A percentile compares a stretch with the other conserved stretches of the same genome.
These are phyloP conservation scores for Edaphochlamys debaryana DNA, from an alignment of 139 green algal genomes.

Conservation along the genomic window DNA sequence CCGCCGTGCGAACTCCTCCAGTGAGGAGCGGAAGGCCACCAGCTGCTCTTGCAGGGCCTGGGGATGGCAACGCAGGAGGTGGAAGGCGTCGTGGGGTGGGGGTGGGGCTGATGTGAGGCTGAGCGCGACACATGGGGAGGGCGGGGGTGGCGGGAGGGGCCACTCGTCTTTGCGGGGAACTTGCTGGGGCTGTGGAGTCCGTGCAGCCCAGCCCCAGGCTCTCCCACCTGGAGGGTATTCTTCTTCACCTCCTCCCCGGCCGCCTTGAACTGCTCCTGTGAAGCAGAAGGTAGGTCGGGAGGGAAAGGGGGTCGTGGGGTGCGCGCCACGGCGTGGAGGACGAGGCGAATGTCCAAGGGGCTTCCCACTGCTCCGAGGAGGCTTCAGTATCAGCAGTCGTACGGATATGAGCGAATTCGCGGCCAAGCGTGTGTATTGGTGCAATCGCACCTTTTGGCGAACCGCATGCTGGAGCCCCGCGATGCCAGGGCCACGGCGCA, in stretches of 20 bases:
- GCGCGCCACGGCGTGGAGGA: no score
- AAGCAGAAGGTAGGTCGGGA: neutral
- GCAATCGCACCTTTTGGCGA: constrained; percentile 62
- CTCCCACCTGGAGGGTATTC: constrained; percentile 50
- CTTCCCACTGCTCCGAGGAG: no score
- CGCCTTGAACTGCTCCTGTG: constrained; percentile 63
- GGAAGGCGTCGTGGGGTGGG: neutral
- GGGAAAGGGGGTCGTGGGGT: neutral
- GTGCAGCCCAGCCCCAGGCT: no score
- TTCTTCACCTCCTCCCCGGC: constrained; percentile 73
- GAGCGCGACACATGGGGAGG: no score
- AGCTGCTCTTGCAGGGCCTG: constrained; percentile 73
- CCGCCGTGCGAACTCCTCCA: constrained; percentile 93
- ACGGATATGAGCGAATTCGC: no score
- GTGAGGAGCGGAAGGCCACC: constrained; percentile 72
- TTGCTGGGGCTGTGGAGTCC: no score
- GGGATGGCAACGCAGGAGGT: no score
- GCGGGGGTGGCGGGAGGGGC: no score
- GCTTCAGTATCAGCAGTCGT: no score
- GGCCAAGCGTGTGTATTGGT: no score
- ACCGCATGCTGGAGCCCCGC: constrained; percentile 69
- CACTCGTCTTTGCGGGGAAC: no score
- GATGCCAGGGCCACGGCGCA: constrained; percentile 77
- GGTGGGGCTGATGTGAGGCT: neutral
- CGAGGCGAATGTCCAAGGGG: no score